A percentile compares a stretch with the other conserved stretches of the same genome.
phyloP scores from a whole-genome alignment of 179 eudicot species.

The Beta lomatogona region DNA sequence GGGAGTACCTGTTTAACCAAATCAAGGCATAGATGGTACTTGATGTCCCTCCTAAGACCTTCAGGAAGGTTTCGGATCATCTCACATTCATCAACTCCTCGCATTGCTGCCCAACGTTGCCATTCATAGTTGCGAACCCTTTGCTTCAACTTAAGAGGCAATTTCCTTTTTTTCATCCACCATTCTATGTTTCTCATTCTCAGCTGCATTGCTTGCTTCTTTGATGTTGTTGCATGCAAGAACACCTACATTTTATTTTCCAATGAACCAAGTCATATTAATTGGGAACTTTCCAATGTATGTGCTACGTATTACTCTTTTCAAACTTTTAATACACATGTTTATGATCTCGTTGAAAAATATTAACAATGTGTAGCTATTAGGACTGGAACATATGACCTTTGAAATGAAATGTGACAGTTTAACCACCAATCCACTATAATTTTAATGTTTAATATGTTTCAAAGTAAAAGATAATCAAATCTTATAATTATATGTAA shows the following conservation, averaged over 20 bases:
- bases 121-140: slow-evolving; percentile 90
- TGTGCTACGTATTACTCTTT: too few species aligned
- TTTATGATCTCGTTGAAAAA: too few species aligned
- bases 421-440: too few species aligned
- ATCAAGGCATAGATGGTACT: slow-evolving; percentile 91
- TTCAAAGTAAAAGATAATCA: too few species aligned
- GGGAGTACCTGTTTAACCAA: slow-evolving; percentile 80
- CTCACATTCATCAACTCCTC: slow-evolving; percentile 96
- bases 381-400: too few species aligned
- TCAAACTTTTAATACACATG: too few species aligned
- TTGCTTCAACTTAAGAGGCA: slow-evolving; percentile 67
- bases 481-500: too few species aligned
- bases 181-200: slow-evolving; percentile 97
- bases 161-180: slow-evolving; percentile 91
- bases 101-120: slow-evolving; percentile 98
- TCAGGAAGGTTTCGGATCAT: slow-evolving; percentile 94
- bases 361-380: too few species aligned
- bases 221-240: slow-evolving; percentile 90
- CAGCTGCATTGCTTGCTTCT: slow-evolving; percentile 93
- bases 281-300: too few species aligned
- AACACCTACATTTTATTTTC: slow-evolving; percentile 56
- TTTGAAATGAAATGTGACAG: too few species aligned
- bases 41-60: slow-evolving; percentile 93
- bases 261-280: background rate
- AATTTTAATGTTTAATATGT: too few species aligned